Base-by-base conservation (phyloP, 352 stramenopile species). In the Phytophthora pini region DNA sequence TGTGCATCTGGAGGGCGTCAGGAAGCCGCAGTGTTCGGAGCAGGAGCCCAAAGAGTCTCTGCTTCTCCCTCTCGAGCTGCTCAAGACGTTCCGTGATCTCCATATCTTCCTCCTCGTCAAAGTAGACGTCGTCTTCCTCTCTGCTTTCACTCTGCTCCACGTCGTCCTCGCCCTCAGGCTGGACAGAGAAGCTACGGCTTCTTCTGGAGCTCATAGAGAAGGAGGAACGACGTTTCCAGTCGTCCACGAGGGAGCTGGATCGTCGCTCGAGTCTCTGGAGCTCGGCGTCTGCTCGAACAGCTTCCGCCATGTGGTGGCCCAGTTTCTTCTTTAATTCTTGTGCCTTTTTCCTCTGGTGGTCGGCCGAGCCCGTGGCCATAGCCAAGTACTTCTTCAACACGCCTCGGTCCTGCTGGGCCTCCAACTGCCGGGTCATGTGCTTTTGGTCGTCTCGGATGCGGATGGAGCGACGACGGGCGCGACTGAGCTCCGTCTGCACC, bases 381-480 rank as follows among this genome's bases (percentile, higher is more conserved):
- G 70, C 58, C 36, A 93, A 69, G 43, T 88, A 91, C 45, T 83
- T 76, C 4, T 81, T 77, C 40, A 89, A 70, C 45, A 74, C 61
- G 7, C 65, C 72, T 43, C 77, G 73, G 55, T 93, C 84, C 43
- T 90, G 70, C 41, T 82, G 80, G 4, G 64, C 60, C 61, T 89
- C 84, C n/a, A 90, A 77, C 58, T 86, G 77, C 27, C 83, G 77
- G 26, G 84, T 83, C 60, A 93, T 76, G 53, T 84, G 74, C 47
- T 85, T 84, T 62, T 91, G 84, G 24, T 74, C 78, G 32, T 77
- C 70, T 7, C 86, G 69, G 41, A 83, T 69, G 15, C 61, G 51
- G 24, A 69, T 65, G 9, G 82, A 86, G 44, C 65, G 73, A n/a
- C 68, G 70, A 51, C 84, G 72, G 39, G 76, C 69, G 32, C 64